Conservation (phyloP, 2,329 filamentous ascomycete species). For the Teratosphaeria nubilosa region DNA sequence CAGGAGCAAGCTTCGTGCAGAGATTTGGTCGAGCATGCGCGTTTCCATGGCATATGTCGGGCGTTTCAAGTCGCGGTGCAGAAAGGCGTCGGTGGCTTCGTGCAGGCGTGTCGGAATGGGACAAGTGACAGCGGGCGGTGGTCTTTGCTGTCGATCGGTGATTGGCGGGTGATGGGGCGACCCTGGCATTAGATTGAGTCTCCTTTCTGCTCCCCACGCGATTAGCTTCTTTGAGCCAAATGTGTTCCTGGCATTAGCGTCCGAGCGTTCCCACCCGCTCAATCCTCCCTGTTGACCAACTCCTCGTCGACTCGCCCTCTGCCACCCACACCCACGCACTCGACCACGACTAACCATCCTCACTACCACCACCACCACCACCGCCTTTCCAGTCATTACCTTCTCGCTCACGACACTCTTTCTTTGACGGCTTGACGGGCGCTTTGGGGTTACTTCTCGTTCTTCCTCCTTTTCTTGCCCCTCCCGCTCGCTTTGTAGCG, state of each 20-base stretch:
- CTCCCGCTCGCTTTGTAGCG: neutral
- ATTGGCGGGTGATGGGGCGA: neutral
- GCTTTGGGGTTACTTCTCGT: neutral
- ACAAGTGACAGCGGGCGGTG: neutral
- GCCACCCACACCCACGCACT: neutral
- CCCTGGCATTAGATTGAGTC: neutral
- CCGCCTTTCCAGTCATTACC: neutral
- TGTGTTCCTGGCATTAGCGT: neutral
- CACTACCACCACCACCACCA: neutral
- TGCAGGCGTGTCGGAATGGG: neutral
- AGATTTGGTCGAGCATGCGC: neutral
- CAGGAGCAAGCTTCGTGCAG: neutral
- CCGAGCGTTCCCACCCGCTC: neutral
- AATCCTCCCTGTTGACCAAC: neutral
- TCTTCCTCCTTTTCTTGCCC: neutral
- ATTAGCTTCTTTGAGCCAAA: neutral
- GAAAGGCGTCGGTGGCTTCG: neutral
- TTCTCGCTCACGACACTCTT: neutral
- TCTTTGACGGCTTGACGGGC: neutral
- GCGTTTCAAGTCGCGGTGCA: neutral
- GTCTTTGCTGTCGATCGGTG: neutral
- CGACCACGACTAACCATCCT: neutral
- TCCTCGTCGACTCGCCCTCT: neutral
- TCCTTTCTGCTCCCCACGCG: neutral
- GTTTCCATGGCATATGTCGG: neutral